Evolutionary conservation across 192 early-diverging fungal genomes (phyloP).

Genomic region (Phycomyces nitens): DNA sequence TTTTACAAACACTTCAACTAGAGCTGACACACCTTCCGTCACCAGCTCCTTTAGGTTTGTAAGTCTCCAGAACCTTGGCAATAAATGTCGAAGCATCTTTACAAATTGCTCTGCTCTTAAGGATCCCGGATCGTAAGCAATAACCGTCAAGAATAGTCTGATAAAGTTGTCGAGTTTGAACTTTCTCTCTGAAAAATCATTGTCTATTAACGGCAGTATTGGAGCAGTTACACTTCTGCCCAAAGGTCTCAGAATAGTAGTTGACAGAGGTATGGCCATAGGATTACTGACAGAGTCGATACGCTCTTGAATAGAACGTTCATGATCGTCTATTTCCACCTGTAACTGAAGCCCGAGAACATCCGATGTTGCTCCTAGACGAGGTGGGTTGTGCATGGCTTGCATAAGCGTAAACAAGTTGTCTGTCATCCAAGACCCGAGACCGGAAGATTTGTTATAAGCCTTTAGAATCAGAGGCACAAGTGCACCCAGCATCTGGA

Average conservation of each 20-base stretch:
- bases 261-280: conserved; percentile 23
- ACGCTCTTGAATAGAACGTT: conserved; percentile 26
- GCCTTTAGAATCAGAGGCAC: conserved; percentile 46
- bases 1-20: conserved; percentile 48
- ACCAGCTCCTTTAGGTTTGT: conserved; percentile 16
- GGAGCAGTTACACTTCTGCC: conserved; percentile 21
- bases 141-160: conserved; percentile 55
- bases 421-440: conserved; percentile 40
- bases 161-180: conserved; percentile 49
- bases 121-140: conserved; percentile 54
- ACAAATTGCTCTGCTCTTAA: conserved; percentile 57
- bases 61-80: conserved; percentile 37
- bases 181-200: conserved; percentile 24
- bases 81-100: conserved; percentile 36
- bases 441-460: conserved; percentile 28
- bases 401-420: conserved; percentile 45
- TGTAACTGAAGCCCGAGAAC: conserved; percentile 34
- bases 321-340: conserved; percentile 36
- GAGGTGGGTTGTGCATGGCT: conserved; percentile 38
- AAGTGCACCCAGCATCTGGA: conserved; percentile 51
- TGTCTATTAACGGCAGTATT: conserved; percentile 9
- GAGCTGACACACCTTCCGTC: conserved; percentile 41
- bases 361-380: conserved; percentile 26
- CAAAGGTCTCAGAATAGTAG: conserved; percentile 30
- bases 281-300: conserved; percentile 30